These are phyloP conservation scores for Penicillium sp. DNA, from an alignment of 2,329 filamentous ascomycete species.

Conservation along the genomic window DNA sequence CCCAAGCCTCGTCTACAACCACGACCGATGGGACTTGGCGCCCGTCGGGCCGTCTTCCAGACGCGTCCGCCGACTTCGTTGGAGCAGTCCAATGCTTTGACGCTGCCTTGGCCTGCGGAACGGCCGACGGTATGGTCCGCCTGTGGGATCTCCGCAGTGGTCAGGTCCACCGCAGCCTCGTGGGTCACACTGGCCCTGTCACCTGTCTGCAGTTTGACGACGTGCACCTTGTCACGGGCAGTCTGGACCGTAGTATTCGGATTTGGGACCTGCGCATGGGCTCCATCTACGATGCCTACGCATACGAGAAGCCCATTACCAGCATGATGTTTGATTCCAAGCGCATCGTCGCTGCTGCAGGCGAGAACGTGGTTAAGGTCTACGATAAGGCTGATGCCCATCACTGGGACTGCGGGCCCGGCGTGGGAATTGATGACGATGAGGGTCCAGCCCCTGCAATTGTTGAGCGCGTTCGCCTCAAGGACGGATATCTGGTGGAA, in stretches of 20 bases:
- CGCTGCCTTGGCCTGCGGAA: conserved; percentile 90
- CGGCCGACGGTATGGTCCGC: conserved; percentile 93
- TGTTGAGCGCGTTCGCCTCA: conserved; percentile 83
- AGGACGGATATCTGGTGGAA: conserved; percentile 91
- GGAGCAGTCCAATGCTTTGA: conserved; percentile 95
- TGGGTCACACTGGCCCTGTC: conserved; percentile 92
- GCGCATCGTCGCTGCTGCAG: conserved; percentile 83
- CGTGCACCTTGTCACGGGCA: conserved; percentile 89
- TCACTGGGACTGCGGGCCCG: conserved; percentile 95
- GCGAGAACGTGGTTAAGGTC: conserved; percentile 92
- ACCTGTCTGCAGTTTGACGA: conserved; percentile 96
- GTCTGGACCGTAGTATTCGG: conserved; percentile 88
- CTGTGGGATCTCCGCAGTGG: conserved; percentile 96
- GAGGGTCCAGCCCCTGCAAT: conserved; percentile 64
- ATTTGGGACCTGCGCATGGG: conserved; percentile 98
- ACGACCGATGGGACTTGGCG: conserved; percentile 67
- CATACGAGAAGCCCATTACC: conserved; percentile 86
- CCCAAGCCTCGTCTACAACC: conserved; percentile 74
- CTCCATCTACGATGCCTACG: conserved; percentile 92
- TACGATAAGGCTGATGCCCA: conserved; percentile 96
- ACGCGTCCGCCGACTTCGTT: conserved; percentile 81
- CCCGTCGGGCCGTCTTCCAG: conserved; percentile 60
- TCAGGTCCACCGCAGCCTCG: conserved; percentile 92
- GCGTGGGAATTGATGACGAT: conserved; percentile 60
- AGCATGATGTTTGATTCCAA: conserved; percentile 96